A percentile compares a stretch with the other conserved stretches of the same genome.
Evolutionary conservation across 176 grass and related monocot genomes (phyloP).

Genomic region (Bolboschoenus planiculmis): DNA sequence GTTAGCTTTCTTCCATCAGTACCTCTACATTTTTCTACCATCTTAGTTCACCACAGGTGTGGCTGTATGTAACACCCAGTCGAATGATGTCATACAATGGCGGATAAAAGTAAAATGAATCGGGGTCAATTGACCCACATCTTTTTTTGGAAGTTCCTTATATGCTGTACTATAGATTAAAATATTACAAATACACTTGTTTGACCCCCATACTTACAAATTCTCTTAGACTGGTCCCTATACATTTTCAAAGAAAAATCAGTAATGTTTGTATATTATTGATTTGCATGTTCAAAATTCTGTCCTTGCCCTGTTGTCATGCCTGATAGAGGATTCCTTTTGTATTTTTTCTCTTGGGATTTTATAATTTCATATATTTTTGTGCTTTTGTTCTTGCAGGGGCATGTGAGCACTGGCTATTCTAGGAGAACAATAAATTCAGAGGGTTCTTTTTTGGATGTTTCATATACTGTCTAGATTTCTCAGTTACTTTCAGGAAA

Average conservation of each 20-base stretch:
- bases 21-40: background rate
- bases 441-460: background rate
- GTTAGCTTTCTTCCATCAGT: background rate
- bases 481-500: background rate
- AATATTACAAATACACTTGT: background rate
- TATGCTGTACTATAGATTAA: background rate
- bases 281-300: background rate
- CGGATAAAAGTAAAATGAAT: background rate
- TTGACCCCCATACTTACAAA: background rate
- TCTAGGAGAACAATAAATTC: background rate
- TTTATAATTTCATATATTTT: background rate
- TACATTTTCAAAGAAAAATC: background rate
- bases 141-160: background rate
- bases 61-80: background rate
- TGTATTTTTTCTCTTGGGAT: background rate
- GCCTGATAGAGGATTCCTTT: background rate
- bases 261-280: background rate
- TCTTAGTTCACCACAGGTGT: background rate
- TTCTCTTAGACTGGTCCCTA: background rate
- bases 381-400: conserved; percentile 14
- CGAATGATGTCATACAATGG: background rate
- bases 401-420: background rate
- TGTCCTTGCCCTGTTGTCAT: background rate
- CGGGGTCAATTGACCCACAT: background rate
- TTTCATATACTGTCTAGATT: background rate